Percentiles rank a stretch among this genome's conserved stretches.
Conservation (phyloP, 345 rosid species). For the Acer campestre region DNA sequence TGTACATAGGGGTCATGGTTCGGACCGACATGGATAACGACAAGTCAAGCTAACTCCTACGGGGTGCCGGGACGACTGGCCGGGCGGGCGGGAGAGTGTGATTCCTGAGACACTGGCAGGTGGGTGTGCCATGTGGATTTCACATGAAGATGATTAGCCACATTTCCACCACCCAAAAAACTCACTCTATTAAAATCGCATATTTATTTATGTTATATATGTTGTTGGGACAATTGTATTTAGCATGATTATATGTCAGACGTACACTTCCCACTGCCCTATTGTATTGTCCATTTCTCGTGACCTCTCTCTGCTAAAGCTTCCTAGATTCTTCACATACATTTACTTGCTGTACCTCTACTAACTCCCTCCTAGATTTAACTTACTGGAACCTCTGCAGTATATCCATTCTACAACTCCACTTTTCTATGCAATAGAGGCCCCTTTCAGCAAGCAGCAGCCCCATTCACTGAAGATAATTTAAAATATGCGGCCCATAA, state of each 20-base stretch:
- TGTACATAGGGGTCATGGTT: constrained; percentile 9
- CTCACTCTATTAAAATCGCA: not conserved
- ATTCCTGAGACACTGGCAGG: constrained; percentile 38
- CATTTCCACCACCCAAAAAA: constrained; percentile 1
- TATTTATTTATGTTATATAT: not conserved
- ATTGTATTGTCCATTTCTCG: constrained; percentile 21
- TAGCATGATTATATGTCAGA: constrained; percentile 14
- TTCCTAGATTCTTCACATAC: not conserved
- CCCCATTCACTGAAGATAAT: too few relatives aligned
- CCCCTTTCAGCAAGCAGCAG: too few relatives aligned
- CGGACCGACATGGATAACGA: constrained; percentile 43
- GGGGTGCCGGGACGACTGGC: not conserved
- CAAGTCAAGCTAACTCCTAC: constrained; percentile 20
- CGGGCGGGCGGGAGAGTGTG: not conserved
- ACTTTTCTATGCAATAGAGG: not conserved
- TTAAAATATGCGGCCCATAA: too few relatives aligned
- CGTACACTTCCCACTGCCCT: not conserved
- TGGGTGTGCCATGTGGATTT: constrained; percentile 33
- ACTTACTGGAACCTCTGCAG: not conserved
- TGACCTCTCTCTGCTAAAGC: constrained; percentile 9
- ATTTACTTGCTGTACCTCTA: not conserved
- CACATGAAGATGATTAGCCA: constrained; percentile 33
- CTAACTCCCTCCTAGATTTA: not conserved
- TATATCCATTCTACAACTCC: not conserved
- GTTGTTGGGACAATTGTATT: not conserved